A percentile compares a stretch with the other conserved stretches of the same genome.
Conservation (phyloP, 805 yeast species). For the Cyberlindnera mrakii region DNA sequence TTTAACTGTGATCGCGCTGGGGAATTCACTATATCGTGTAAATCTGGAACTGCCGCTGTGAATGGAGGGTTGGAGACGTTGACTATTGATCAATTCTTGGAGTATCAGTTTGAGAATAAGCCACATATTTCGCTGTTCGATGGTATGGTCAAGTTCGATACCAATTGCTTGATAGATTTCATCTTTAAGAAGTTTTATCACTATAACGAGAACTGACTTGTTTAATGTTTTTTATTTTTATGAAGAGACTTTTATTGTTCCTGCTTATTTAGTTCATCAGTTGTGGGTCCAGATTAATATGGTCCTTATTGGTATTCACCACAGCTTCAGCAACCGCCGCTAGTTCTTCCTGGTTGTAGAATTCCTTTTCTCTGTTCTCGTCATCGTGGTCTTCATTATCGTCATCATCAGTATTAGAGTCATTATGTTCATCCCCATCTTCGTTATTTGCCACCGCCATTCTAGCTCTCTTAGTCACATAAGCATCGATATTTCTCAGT, state of each 20-base stretch:
- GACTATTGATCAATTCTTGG: slow-evolving; percentile 65
- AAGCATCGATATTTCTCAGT: slow-evolving; percentile 35
- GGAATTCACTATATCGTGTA: slow-evolving; percentile 66
- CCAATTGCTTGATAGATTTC: slow-evolving; percentile 60
- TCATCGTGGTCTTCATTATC: slow-evolving; percentile 2
- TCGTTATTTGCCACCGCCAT: slow-evolving; percentile 3
- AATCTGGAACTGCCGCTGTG: slow-evolving; percentile 63
- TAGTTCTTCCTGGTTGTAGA: slow-evolving; percentile 17
- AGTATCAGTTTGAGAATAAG: slow-evolving; percentile 65
- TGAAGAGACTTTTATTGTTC: background rate
- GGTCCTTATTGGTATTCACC: slow-evolving; percentile 7
- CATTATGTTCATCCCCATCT: background rate
- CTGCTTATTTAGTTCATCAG: slow-evolving; percentile 3
- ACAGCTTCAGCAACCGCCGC: slow-evolving; percentile 26
- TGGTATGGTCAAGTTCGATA: slow-evolving; percentile 62
- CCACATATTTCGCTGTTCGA: slow-evolving; percentile 52
- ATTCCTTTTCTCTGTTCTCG: slow-evolving; percentile 4
- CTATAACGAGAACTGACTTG: slow-evolving; percentile 10
- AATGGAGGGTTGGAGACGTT: slow-evolving; percentile 48
- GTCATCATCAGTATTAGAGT: slow-evolving; percentile 4
- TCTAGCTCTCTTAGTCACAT: slow-evolving; percentile 29
- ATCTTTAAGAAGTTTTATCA: slow-evolving; percentile 75
- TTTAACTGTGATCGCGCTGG: slow-evolving; percentile 73
- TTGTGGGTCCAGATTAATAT: slow-evolving; percentile 15
- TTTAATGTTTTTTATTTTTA: background rate